phyloP scores from a whole-genome alignment of 495 filamentous ascomycete genomes.

The Penicillium mononematosum region DNA sequence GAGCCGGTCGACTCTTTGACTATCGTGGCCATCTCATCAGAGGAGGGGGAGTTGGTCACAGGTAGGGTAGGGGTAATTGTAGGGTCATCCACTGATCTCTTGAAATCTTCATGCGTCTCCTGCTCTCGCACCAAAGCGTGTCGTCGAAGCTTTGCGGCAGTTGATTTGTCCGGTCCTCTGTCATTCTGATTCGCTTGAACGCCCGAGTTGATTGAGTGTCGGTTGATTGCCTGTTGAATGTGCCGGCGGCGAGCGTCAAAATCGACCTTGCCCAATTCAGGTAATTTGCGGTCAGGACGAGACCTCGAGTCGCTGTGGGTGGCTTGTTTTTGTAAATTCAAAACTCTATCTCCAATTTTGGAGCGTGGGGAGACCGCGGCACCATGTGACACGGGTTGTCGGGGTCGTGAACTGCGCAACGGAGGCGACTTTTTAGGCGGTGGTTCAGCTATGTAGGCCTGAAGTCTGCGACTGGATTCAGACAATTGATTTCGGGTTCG shows the following conservation, averaged over 20 bases:
- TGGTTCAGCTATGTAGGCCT: slow-evolving; percentile 66
- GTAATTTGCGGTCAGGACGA: slow-evolving; percentile 45
- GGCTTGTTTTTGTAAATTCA: slow-evolving; percentile 38
- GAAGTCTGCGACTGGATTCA: slow-evolving; percentile 52
- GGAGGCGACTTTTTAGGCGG: slow-evolving; percentile 67
- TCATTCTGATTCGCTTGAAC: slow-evolving; percentile 63
- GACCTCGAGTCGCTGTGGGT: slow-evolving; percentile 32
- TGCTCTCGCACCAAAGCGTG: slow-evolving; percentile 28
- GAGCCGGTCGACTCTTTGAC: slow-evolving; percentile 24
- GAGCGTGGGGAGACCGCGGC: slow-evolving; percentile 64
- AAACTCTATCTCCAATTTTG: slow-evolving; percentile 52
- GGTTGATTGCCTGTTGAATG: slow-evolving; percentile 76
- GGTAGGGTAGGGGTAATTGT: slow-evolving; percentile 24
- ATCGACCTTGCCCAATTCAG: slow-evolving; percentile 68
- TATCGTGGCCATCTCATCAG: slow-evolving; percentile 31
- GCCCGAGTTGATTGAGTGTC: slow-evolving; percentile 44
- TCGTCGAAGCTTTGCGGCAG: slow-evolving; percentile 46
- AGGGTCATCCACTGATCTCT: slow-evolving; percentile 20
- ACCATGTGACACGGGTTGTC: slow-evolving; percentile 76
- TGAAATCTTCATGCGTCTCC: slow-evolving; percentile 34
- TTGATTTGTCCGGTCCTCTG: slow-evolving; percentile 45
- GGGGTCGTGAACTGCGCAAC: slow-evolving; percentile 76
- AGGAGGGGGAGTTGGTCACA: slow-evolving; percentile 21
- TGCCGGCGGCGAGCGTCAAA: slow-evolving; percentile 73
- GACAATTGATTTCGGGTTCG: slow-evolving; percentile 37